Base-by-base conservation (phyloP, 371 early-diverging fungal species). In the Mucor mucedo region DNA sequence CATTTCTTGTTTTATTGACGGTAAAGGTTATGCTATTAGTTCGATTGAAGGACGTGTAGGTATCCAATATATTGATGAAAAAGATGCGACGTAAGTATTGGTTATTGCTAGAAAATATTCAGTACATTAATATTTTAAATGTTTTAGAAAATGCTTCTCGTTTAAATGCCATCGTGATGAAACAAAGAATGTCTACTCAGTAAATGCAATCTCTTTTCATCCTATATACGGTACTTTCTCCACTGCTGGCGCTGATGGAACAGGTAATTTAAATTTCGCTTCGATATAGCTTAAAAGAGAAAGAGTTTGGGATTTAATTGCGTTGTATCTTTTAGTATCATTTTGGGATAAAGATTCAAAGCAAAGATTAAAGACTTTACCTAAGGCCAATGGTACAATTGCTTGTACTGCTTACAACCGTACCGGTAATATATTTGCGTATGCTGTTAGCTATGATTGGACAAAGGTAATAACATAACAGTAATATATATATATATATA, bases 401-500 rank as follows among this genome's bases (percentile, higher is more conserved):
- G 69, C 93, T 11, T 79, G 89, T 50, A 84, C 93, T 4, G 83
- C 91, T 0, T 97, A 96, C 69, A 95, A 91, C 70, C 78, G 88
- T 30, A 90, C 89, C 41, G 98, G 98, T 30, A 81, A 75, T 39
- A 92, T 95, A 50, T 94, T 96, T 75, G 97, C 97, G 7, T 98
- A 98, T 74, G 95, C 96, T 2, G 77, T 88, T 13, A 90, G 95
- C 41, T 97, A 99, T 76, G 99, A 99, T 75, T 99, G 99, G 99
- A 83, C 87, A 64, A 96, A 95, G 84, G 99, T 77, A 73, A 50
- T 13, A 3, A 29, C 21, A 56, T 32, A 21, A n/a, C 9, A 27
- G 21, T 58, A 9, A 38, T 32, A 5, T 45, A 13, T 14, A 50
- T n/a, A 40, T 7, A 35, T 39, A 29, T 11, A 40, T 7, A 35